Base-by-base conservation (phyloP, 2,329 filamentous ascomycete genomes). In the Dactylellina leptospora region DNA sequence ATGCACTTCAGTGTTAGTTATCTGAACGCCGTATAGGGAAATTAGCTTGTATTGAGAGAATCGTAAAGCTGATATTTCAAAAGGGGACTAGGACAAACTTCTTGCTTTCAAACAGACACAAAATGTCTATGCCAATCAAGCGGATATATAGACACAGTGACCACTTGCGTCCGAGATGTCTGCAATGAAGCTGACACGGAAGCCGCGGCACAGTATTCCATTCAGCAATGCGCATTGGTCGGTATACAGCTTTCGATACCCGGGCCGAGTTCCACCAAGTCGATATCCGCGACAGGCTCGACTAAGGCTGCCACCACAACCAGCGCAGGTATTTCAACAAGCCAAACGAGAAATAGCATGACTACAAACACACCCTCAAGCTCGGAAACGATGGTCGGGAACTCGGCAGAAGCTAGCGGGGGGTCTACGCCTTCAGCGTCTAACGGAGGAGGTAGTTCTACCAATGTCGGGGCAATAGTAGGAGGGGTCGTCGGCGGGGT, bases 81-180 rank as follows among this genome's bases (percentile, higher is more conserved):
- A n/a, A 48, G 23, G 10, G 83, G 83, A 4, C 77, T 85, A 11
- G 82, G 84, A 70, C 80, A 81, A 73, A 78, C 85, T 22, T 82
- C 78, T 73, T 75, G 78, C 18, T 78, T 81, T 66, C 77, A 78
- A n/a, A 74, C 28, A 53, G 76, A 4, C 72, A 81, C 20, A 74
- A 74, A 3, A 77, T 82, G 55, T 76, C 72, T 66, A 75, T 80
- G 50, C 76, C 82, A 30, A 77, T 79, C 0, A 20, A 44, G 25
- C 75, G 74, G 4, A 77, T 80, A 38, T 72, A 77, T 30, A 78
- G 38, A 55, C 20, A 18, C 45, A 20, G 22, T 23, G 6, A 55
- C 45, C 9, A 30, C 36, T 3, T 64, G 59, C 22, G 23, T 72
- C 20, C 36, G 68, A 11, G 27, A 10, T 10, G 16, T 44, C 10